These are phyloP conservation scores for Bigelowiella natans DNA, from an alignment of 78 protist genomes.

Conservation along the genomic window DNA sequence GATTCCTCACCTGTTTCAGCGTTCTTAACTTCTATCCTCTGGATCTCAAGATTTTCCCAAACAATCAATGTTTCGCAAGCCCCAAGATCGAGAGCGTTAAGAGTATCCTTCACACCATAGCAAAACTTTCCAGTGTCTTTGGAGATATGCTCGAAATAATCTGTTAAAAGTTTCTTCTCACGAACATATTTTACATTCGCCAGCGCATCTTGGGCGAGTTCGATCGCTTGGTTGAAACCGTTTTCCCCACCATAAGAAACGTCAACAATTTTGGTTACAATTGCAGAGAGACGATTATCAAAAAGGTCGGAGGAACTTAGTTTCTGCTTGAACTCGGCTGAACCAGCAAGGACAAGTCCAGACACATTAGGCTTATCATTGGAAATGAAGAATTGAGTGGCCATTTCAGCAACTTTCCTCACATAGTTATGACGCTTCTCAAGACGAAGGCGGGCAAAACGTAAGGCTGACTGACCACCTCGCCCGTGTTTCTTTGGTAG, in stretches of 20 bases:
- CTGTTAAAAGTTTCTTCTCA: conserved; percentile 91
- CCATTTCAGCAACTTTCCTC: conserved; percentile 89
- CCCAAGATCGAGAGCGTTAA: conserved; percentile 79
- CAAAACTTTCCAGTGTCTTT: conserved; percentile 81
- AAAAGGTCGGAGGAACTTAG: conserved; percentile 71
- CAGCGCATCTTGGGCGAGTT: conserved; percentile 76
- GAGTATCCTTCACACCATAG: conserved; percentile 84
- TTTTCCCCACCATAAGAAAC: conserved; percentile 89
- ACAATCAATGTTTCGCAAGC: conserved; percentile 81
- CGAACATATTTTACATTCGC: conserved; percentile 86
- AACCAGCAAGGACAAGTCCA: conserved; percentile 96
- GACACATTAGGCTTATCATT: conserved; percentile 85
- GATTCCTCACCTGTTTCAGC: conserved; percentile 7
- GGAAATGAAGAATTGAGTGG: conserved; percentile 79
- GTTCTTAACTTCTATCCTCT: not conserved
- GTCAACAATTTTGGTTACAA: conserved; percentile 80
- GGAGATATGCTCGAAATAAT: conserved; percentile 91
- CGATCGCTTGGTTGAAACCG: conserved; percentile 99
- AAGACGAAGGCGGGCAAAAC: conserved; percentile 96
- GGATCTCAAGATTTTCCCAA: conserved; percentile 73
- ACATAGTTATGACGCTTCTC: conserved; percentile 97
- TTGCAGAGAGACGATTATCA: conserved; percentile 79
- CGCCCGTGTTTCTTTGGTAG: conserved; percentile 94
- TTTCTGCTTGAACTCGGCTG: conserved; percentile 96
- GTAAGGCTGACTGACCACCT: conserved; percentile 97